phyloP scores from a whole-genome alignment of 306 rosid genomes.

The Prunus kanzakura region DNA sequence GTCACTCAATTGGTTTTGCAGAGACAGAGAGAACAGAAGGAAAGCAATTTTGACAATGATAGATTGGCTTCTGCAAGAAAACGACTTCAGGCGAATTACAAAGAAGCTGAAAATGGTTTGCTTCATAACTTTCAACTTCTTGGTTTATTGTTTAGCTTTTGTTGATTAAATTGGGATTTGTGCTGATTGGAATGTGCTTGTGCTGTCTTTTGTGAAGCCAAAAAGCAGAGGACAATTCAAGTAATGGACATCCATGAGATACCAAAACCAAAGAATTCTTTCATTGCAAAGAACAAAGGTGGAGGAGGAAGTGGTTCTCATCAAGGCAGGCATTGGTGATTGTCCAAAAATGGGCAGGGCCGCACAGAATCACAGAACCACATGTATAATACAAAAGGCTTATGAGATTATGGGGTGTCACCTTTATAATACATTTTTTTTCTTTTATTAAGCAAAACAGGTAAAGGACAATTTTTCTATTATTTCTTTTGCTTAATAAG shows the following conservation, averaged over 20 bases:
- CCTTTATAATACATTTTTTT: slow-evolving; percentile 2
- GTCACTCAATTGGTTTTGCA: slow-evolving; percentile 29
- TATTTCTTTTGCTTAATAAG: slow-evolving; percentile 18
- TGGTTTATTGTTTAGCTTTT: background rate
- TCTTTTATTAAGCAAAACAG: slow-evolving; percentile 13
- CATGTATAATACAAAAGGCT: background rate
- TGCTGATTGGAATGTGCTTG: slow-evolving; percentile 28
- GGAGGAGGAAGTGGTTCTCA: slow-evolving; percentile 61
- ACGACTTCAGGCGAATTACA: slow-evolving; percentile 89
- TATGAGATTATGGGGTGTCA: background rate
- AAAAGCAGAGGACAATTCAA: slow-evolving; percentile 95
- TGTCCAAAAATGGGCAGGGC: slow-evolving; percentile 1
- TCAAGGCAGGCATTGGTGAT: slow-evolving; percentile 90
- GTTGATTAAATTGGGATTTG: background rate
- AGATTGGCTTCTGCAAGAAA: slow-evolving; percentile 84
- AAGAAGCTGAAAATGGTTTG: slow-evolving; percentile 96
- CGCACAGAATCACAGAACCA: background rate
- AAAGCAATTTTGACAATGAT: slow-evolving; percentile 55
- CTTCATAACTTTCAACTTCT: background rate
- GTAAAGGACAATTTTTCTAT: background rate
- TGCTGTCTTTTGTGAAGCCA: slow-evolving; percentile 59
- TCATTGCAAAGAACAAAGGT: slow-evolving; percentile 81
- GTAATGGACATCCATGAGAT: slow-evolving; percentile 98
- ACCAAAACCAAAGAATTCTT: slow-evolving; percentile 88
- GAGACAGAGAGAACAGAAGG: slow-evolving; percentile 78